These are phyloP conservation scores for Euryodendron excelsum DNA, from an alignment of 148 eudicot species.

Conservation along the genomic window DNA sequence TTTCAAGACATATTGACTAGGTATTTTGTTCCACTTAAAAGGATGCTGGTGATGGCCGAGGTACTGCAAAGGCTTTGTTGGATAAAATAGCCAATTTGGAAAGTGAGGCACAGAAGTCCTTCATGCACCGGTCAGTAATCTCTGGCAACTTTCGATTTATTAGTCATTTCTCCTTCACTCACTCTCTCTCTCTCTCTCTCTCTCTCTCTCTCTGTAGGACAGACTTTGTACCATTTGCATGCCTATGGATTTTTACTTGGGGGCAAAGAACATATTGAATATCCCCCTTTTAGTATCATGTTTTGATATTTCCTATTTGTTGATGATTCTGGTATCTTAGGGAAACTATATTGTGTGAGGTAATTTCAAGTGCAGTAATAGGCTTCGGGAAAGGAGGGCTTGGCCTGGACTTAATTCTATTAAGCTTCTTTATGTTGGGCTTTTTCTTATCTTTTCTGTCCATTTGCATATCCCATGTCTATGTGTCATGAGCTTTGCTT, in stretches of 20 bases:
- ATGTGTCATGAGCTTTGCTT: background rate
- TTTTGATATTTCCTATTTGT: background rate
- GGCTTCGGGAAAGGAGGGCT: background rate
- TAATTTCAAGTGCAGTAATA: background rate
- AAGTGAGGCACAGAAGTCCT: constrained; percentile 96
- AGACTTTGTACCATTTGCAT: background rate
- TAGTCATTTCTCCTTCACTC: too few relatives aligned
- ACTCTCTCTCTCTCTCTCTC: too few relatives aligned
- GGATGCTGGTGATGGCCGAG: constrained; percentile 82
- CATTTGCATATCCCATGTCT: too few relatives aligned
- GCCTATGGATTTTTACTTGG: too few relatives aligned
- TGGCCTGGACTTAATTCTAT: background rate
- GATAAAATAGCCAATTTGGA: constrained; percentile 85
- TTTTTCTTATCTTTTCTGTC: background rate
- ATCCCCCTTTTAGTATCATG: too few relatives aligned
- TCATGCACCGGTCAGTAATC: constrained; percentile 86
- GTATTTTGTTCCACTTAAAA: constrained; percentile 27
- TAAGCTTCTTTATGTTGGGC: background rate
- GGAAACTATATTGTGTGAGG: background rate
- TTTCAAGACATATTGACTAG: constrained; percentile 15
- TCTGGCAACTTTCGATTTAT: background rate
- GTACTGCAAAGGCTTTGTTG: constrained; percentile 74
- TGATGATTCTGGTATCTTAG: background rate
- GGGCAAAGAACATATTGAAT: too few relatives aligned
- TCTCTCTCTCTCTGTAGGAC: background rate